Evolutionary conservation across 2,329 filamentous ascomycete genomes (phyloP).

Genomic region (Zymoseptoria crescenta): DNA sequence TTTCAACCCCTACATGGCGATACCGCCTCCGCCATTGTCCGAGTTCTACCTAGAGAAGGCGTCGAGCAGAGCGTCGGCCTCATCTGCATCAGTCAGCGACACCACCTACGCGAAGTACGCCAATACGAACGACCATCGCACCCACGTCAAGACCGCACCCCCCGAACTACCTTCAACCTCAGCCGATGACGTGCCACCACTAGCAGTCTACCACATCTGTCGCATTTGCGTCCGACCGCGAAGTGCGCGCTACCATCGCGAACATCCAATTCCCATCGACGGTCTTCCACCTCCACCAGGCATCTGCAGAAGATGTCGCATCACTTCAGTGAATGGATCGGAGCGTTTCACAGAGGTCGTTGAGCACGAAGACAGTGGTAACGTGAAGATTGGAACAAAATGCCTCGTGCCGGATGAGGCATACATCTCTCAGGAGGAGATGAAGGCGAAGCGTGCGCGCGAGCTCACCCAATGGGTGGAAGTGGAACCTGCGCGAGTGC

Average conservation of each 20-base stretch:
- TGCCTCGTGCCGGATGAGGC: conserved; percentile 19
- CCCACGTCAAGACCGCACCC: not conserved
- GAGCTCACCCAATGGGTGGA: conserved; percentile 17
- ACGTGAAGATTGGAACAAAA: conserved; percentile 22
- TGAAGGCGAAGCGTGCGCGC: conserved; percentile 11
- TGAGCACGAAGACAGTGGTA: conserved; percentile 19
- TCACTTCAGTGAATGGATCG: conserved; percentile 18
- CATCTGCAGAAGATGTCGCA: conserved; percentile 29
- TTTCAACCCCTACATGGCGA: conserved; percentile 10
- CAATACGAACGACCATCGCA: not conserved
- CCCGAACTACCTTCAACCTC: not conserved
- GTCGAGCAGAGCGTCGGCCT: conserved; percentile 4
- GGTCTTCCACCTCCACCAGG: conserved; percentile 25
- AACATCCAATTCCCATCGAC: conserved; percentile 27
- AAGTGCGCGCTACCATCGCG: conserved; percentile 28
- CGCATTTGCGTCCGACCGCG: conserved; percentile 27
- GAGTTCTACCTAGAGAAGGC: conserved; percentile 19
- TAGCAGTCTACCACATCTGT: conserved; percentile 30
- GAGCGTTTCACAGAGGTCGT: conserved; percentile 12
- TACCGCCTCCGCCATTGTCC: conserved; percentile 24
- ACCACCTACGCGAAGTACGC: not conserved
- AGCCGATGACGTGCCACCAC: conserved; percentile 16
- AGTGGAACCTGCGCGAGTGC: conserved; percentile 3
- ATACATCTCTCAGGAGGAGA: conserved; percentile 12
- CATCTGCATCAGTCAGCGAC: not conserved